A percentile compares a stretch with the other conserved stretches of the same genome.
Conservation (phyloP, 2,329 filamentous ascomycete genomes). For the Trichophyton equinum region DNA sequence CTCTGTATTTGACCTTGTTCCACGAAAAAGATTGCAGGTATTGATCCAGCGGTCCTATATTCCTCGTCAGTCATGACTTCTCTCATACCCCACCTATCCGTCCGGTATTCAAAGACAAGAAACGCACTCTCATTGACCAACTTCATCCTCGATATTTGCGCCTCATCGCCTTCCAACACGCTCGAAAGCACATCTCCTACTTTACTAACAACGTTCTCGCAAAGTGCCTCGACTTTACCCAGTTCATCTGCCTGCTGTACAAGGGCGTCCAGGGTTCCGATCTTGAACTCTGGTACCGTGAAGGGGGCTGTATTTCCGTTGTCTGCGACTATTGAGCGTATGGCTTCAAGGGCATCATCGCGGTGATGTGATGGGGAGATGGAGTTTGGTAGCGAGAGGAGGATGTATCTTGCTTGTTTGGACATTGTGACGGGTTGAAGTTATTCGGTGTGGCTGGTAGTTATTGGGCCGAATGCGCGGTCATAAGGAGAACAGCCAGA, state of each 20-base stretch:
- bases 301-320: slow-evolving; percentile 70
- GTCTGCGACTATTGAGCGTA: slow-evolving; percentile 57
- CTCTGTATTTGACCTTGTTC: slow-evolving; percentile 96
- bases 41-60: slow-evolving; percentile 79
- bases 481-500: neutral
- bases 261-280: slow-evolving; percentile 86
- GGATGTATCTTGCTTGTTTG: slow-evolving; percentile 54
- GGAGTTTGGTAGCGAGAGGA: slow-evolving; percentile 80
- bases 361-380: slow-evolving; percentile 69
- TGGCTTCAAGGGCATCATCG: slow-evolving; percentile 66
- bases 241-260: slow-evolving; percentile 95
- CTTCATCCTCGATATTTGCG: slow-evolving; percentile 74
- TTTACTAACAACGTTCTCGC: slow-evolving; percentile 73
- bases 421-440: slow-evolving; percentile 23
- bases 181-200: slow-evolving; percentile 73
- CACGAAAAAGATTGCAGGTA: slow-evolving; percentile 82
- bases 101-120: slow-evolving; percentile 7
- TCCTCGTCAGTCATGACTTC: neutral
- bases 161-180: slow-evolving; percentile 73
- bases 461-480: neutral
- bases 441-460: neutral
- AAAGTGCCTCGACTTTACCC: slow-evolving; percentile 68
- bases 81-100: neutral
- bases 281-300: slow-evolving; percentile 86
- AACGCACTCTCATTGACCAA: slow-evolving; percentile 80